Percentiles rank a stretch among this genome's conserved stretches.
Evolutionary conservation across 148 eudicot genomes (phyloP).

Genomic region (Agrostemma githago): DNA sequence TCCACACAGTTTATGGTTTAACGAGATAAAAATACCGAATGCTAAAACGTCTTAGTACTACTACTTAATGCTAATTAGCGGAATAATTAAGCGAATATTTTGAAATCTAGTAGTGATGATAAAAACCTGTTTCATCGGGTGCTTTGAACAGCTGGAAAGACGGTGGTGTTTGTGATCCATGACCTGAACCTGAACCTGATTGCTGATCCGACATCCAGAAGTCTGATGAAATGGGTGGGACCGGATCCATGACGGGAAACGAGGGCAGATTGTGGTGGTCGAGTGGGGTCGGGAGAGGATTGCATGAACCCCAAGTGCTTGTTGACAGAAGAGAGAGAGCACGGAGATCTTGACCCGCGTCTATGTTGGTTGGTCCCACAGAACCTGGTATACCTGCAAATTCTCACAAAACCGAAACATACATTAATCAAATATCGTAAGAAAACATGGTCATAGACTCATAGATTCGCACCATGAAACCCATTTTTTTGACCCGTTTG

Average conservation of each 20-base stretch:
- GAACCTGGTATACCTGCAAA: constrained; percentile 43
- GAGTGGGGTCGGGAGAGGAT: constrained; percentile 30
- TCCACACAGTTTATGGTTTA: constrained; percentile 13
- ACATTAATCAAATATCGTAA: neutral
- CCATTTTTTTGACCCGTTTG: no score
- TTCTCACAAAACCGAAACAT: neutral
- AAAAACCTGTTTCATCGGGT: constrained; percentile 47
- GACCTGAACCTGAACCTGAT: constrained; percentile 20
- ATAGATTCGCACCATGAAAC: neutral
- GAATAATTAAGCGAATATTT: neutral
- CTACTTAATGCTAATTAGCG: neutral
- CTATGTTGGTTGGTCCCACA: constrained; percentile 39
- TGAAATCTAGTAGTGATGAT: constrained; percentile 26
- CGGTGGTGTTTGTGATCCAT: constrained; percentile 22
- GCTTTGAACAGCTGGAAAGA: constrained; percentile 50
- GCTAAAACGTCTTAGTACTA: neutral
- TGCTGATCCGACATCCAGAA: constrained; percentile 49
- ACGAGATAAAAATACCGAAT: constrained; percentile 3
- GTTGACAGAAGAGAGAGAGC: constrained; percentile 99
- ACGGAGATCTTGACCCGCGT: constrained; percentile 54
- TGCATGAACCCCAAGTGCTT: constrained; percentile 45
- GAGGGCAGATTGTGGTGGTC: constrained; percentile 34
- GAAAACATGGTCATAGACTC: neutral
- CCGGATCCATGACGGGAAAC: constrained; percentile 29
- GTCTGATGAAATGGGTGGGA: constrained; percentile 33